These are phyloP conservation scores for Seminavis robusta DNA, from an alignment of 108 stramenopile species.

Conservation along the genomic window DNA sequence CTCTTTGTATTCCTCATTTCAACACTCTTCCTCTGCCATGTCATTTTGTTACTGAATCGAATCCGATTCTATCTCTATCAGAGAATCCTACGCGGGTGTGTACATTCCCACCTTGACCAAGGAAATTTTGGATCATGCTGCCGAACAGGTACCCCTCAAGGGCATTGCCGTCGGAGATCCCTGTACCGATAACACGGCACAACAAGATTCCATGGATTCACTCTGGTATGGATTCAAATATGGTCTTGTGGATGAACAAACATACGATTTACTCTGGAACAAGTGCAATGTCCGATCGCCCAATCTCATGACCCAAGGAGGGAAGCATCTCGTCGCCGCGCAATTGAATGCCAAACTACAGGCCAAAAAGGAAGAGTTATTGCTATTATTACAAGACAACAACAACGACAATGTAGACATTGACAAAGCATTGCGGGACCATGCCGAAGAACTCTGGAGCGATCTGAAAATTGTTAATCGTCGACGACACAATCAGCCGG, in stretches of 20 bases:
- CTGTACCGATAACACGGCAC: conserved; percentile 60
- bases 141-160: conserved; percentile 29
- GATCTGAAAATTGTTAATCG: background rate
- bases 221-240: conserved; percentile 70
- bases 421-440: background rate
- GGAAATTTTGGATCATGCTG: conserved; percentile 45
- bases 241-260: conserved; percentile 54
- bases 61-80: background rate
- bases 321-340: conserved; percentile 17
- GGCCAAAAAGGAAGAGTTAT: too few species aligned
- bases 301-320: conserved; percentile 32
- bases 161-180: conserved; percentile 73
- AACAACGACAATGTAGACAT: conserved; percentile 1
- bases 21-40: too few species aligned
- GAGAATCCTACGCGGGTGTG: conserved; percentile 85
- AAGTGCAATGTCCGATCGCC: conserved; percentile 38
- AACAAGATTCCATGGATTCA: conserved; percentile 55
- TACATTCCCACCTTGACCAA: conserved; percentile 87
- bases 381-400: too few species aligned
- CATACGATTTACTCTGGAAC: conserved; percentile 53
- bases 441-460: background rate
- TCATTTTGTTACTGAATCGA: too few species aligned
- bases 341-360: conserved; percentile 24
- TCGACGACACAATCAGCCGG: background rate
- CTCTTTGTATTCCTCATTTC: too few species aligned